These are phyloP conservation scores for Phlyctochytrium planicorne DNA, from an alignment of 192 early-diverging fungal genomes.

Conservation along the genomic window DNA sequence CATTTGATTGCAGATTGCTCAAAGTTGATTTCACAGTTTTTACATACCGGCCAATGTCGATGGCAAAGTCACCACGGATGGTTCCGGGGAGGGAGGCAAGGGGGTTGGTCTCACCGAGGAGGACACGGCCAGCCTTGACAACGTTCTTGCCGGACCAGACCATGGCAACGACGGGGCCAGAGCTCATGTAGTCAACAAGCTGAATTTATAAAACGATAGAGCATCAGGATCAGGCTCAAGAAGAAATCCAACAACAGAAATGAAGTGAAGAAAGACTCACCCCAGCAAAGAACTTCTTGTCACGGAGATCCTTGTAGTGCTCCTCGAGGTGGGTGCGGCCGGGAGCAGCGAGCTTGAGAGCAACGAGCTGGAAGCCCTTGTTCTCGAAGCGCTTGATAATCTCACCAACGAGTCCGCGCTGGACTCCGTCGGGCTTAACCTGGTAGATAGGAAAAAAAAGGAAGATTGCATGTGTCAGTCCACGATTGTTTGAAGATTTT, in stretches of 20 bases:
- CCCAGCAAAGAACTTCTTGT: slow-evolving; percentile 88
- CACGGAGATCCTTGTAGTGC: slow-evolving; percentile 82
- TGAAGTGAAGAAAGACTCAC: slow-evolving; percentile 33
- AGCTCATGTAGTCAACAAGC: slow-evolving; percentile 71
- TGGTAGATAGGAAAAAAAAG: background rate
- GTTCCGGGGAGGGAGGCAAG: slow-evolving; percentile 84
- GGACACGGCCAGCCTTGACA: slow-evolving; percentile 85
- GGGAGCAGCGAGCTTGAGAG: slow-evolving; percentile 75
- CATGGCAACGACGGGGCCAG: slow-evolving; percentile 94
- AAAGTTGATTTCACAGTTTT: too few relatives aligned
- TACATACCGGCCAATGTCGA: slow-evolving; percentile 67
- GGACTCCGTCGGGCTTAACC: slow-evolving; percentile 40
- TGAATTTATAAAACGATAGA: background rate
- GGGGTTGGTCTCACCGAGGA: slow-evolving; percentile 92
- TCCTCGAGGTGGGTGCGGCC: slow-evolving; percentile 67
- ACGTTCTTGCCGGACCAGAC: slow-evolving; percentile 89
- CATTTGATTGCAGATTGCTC: too few relatives aligned
- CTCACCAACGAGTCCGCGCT: slow-evolving; percentile 83
- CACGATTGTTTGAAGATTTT: background rate
- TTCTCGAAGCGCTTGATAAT: slow-evolving; percentile 92
- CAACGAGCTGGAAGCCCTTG: slow-evolving; percentile 86
- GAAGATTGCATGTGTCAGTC: background rate
- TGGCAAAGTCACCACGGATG: slow-evolving; percentile 93
- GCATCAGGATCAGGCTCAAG: background rate
- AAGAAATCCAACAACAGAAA: slow-evolving; percentile 23